phyloP scores from a whole-genome alignment of 176 grass and related monocot genomes.

The Luzula sylvatica region DNA sequence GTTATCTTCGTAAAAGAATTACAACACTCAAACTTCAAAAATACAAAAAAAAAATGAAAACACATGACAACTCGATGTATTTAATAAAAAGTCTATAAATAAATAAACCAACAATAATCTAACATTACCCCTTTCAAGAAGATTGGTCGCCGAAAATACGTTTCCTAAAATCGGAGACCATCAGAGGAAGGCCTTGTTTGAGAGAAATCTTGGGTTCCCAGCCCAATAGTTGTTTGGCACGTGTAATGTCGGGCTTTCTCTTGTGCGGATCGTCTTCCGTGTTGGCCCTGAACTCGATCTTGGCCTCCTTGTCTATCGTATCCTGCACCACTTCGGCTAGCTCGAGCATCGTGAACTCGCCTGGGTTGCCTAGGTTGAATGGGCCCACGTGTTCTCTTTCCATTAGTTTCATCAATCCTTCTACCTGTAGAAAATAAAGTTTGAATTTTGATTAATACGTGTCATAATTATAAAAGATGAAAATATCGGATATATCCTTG shows the following conservation, averaged over 20 bases:
- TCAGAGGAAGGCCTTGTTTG: constrained; percentile 63
- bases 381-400: constrained; percentile 80
- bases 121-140: too few species aligned
- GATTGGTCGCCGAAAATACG: constrained; percentile 64
- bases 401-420: constrained; percentile 86
- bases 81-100: too few species aligned
- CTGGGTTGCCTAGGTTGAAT: constrained; percentile 93
- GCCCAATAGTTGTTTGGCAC: constrained; percentile 57
- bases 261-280: constrained; percentile 90
- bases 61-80: too few species aligned
- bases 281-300: constrained; percentile 76
- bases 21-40: too few species aligned
- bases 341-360: constrained; percentile 96
- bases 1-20: too few species aligned
- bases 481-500: neutral
- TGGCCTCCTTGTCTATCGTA: constrained; percentile 68
- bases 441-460: constrained; percentile 1
- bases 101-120: too few species aligned
- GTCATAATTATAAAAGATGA: neutral
- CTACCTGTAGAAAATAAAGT: constrained; percentile 51
- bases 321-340: constrained; percentile 89
- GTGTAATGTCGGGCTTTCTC: constrained; percentile 81
- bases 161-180: constrained; percentile 82
- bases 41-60: too few species aligned
- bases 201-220: constrained; percentile 84